phyloP scores from a whole-genome alignment of 805 yeast species.

The Wickerhamiella alocasiicola region DNA sequence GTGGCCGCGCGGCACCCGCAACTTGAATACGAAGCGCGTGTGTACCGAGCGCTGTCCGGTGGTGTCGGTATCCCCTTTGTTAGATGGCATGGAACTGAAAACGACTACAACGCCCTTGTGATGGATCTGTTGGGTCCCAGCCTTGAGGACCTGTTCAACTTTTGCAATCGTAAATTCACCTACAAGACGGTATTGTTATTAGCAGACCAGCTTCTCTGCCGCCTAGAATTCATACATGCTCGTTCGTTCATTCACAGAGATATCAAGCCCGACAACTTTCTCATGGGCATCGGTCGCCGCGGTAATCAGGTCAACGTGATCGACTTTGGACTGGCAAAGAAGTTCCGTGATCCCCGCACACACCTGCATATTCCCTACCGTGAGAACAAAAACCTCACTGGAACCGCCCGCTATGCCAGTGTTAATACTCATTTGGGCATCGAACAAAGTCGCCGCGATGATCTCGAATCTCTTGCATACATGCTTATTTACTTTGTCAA shows the following conservation, averaged over 20 bases:
- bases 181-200: conserved; percentile 83
- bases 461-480: conserved; percentile 86
- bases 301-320: conserved; percentile 93
- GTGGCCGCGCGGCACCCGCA: conserved; percentile 91
- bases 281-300: conserved; percentile 83
- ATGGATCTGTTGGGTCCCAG: conserved; percentile 93
- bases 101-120: conserved; percentile 94
- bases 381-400: conserved; percentile 91
- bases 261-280: conserved; percentile 71
- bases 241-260: conserved; percentile 80
- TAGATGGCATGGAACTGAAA: conserved; percentile 93
- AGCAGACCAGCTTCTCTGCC: conserved; percentile 88
- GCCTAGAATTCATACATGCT: conserved; percentile 92
- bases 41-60: conserved; percentile 85
- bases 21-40: conserved; percentile 91
- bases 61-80: conserved; percentile 97
- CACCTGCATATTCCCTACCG: conserved; percentile 92
- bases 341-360: conserved; percentile 86
- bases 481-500: conserved; percentile 89
- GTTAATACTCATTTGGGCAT: conserved; percentile 94
- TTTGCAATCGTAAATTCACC: conserved; percentile 86
- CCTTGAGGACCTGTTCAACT: conserved; percentile 87
- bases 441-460: conserved; percentile 95
- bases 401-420: conserved; percentile 94
- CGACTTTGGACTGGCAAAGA: conserved; percentile 89